These are phyloP conservation scores for Myxozyma melibiosi DNA, from an alignment of 805 yeast genomes.

Conservation along the genomic window DNA sequence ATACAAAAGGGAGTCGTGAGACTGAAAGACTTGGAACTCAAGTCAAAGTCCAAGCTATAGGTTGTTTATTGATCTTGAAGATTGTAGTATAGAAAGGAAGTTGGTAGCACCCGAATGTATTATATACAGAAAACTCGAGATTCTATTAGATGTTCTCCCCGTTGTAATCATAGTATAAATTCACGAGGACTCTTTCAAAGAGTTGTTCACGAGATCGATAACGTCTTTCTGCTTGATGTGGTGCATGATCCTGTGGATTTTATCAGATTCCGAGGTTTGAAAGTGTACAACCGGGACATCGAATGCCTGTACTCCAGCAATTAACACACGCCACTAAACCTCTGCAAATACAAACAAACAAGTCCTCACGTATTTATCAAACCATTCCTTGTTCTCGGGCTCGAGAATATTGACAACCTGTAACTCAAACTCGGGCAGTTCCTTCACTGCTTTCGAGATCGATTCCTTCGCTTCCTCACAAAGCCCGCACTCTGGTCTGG, in stretches of 20 bases:
- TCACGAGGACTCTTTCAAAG: neutral
- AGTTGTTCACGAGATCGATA: conserved; percentile 1
- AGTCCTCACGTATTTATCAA: conserved; percentile 39
- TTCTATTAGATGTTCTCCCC: neutral
- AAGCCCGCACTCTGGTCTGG: conserved; percentile 44
- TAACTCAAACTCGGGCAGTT: conserved; percentile 21
- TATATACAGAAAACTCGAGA: neutral
- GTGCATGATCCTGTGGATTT: conserved; percentile 18
- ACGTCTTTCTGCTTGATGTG: conserved; percentile 25
- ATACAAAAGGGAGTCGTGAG: conserved; percentile 20
- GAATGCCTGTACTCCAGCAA: conserved; percentile 36
- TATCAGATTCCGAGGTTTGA: conserved; percentile 11
- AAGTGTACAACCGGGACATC: conserved; percentile 45
- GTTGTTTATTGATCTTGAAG: neutral
- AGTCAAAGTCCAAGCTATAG: conserved; percentile 14
- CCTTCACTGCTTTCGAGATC: conserved; percentile 31
- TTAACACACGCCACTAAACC: neutral
- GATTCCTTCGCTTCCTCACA: conserved; percentile 41
- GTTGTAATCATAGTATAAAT: neutral
- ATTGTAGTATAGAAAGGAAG: too few relatives aligned
- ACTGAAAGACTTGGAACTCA: neutral
- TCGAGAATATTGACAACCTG: conserved; percentile 41
- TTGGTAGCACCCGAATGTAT: neutral
- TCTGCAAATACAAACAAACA: neutral
- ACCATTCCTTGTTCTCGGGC: conserved; percentile 42